A percentile compares a stretch with the other conserved stretches of the same genome.
Evolutionary conservation across 2,329 filamentous ascomycete genomes (phyloP).

Genomic region (Penicillium sp.): DNA sequence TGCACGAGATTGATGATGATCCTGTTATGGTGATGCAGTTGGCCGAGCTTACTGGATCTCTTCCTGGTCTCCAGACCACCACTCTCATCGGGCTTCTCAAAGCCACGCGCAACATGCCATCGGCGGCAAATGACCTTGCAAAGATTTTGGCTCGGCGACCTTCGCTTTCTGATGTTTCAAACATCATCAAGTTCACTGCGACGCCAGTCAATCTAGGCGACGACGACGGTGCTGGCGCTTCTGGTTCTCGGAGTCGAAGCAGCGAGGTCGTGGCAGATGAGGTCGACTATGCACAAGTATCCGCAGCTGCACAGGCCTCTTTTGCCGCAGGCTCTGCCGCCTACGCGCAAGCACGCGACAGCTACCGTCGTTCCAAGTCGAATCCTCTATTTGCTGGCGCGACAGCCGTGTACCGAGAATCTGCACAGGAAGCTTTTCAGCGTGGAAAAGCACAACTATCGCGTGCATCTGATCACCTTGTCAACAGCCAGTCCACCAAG

Average conservation of each 20-base stretch:
- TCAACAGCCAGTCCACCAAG: conserved; percentile 59
- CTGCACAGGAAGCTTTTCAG: conserved; percentile 60
- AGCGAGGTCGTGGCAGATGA: conserved; percentile 4
- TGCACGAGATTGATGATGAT: conserved; percentile 37
- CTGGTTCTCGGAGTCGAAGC: conserved; percentile 5
- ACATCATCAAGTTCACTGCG: conserved; percentile 44
- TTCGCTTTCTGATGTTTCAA: conserved; percentile 24
- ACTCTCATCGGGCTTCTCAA: conserved; percentile 52
- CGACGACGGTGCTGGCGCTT: conserved; percentile 17
- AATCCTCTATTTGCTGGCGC: conserved; percentile 69
- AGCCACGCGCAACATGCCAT: conserved; percentile 54
- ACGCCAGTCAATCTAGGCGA: conserved; percentile 20
- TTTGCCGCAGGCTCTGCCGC: conserved; percentile 47
- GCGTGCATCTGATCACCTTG: conserved; percentile 64
- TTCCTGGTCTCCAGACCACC: conserved; percentile 47
- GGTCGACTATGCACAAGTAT: conserved; percentile 26
- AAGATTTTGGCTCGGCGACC: conserved; percentile 47
- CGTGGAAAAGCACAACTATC: conserved; percentile 56
- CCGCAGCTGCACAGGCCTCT: conserved; percentile 42
- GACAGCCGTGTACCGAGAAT: conserved; percentile 68
- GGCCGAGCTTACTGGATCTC: conserved; percentile 51
- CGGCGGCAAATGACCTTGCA: conserved; percentile 57
- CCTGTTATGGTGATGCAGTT: conserved; percentile 46
- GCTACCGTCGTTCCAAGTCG: conserved; percentile 59
- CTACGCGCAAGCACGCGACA: conserved; percentile 52